Base-by-base conservation (phyloP, 495 filamentous ascomycete genomes). In the Tuber magnatum region DNA sequence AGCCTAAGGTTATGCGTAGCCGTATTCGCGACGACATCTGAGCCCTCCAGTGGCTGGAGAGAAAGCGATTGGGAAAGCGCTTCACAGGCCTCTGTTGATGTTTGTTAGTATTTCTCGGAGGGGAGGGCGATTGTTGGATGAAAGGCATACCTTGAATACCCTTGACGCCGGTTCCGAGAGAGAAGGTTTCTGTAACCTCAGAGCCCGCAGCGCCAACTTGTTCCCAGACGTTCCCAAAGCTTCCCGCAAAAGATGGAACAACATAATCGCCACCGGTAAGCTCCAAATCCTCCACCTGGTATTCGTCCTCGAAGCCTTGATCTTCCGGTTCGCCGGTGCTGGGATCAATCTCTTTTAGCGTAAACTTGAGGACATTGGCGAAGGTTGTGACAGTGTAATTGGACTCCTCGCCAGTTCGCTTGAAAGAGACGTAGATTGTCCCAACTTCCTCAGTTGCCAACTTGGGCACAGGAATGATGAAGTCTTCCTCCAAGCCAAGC, bases 191-290 rank as follows among this genome's bases (percentile, higher is more conserved):
- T 74, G 91, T 91, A 9, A 92, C 92, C 81, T 97, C 93, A 74
- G 97, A 94, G 42, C 93, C 93, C 69, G 92, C 87, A 9, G 93
- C 93, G 69, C 92, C 92, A 32, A 95, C 91, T 83, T 97, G 92
- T 83, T 97, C 93, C 95, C 95, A 99, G n/a, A 97, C 87, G 82
- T 97, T 93, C 75, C 93, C 92, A 84, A 98, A 99, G 86, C 92
- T 96, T 82, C 93, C 91, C 1, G 94, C 94, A 81, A 97, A 98
- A 6, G 93, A 89, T 20, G 96, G 96, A 73, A 95, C 89, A 72
- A 98, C 88, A 84, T 98, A 98, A 83, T 99, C 96, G 80, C 92
- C 94, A 75, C 94, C 94, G 43, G 88, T 88, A 72, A 99, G 88
- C 70, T 98, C 96, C 73, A 99, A 89, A 81, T 97, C 94, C 75